Evolutionary conservation across 106 monocot genomes (phyloP).

Genomic region (Dendrobium chrysotoxum): DNA sequence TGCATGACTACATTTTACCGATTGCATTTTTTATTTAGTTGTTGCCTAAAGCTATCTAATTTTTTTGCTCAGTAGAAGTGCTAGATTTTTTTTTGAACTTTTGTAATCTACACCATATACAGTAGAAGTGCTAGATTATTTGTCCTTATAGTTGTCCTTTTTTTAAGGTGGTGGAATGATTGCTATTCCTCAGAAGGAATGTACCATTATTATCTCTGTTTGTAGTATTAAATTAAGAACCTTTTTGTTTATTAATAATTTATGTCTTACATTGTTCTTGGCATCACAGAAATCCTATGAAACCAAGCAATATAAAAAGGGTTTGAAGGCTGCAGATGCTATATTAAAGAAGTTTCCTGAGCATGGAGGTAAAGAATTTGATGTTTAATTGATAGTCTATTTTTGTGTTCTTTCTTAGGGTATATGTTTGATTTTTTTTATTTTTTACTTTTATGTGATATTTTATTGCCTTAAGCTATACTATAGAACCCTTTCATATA

Average conservation of each 20-base stretch:
- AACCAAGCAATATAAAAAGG: conserved; percentile 97
- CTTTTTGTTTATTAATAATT: neutral
- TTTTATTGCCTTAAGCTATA: neutral
- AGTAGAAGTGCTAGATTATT: neutral
- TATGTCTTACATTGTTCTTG: neutral
- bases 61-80: neutral
- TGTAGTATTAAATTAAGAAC: neutral
- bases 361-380: conserved; percentile 67
- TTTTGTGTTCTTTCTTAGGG: neutral
- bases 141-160: neutral
- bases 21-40: neutral
- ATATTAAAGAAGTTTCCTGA: conserved; percentile 94
- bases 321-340: conserved; percentile 90
- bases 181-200: neutral
- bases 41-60: neutral
- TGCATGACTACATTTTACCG: neutral
- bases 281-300: conserved; percentile 89
- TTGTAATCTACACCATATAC: no score
- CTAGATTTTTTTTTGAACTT: no score
- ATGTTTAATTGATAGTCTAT: neutral
- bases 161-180: neutral
- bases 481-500: neutral
- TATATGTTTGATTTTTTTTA: neutral
- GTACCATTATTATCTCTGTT: neutral
- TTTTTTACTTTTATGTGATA: neutral